Percentiles rank a stretch among this genome's conserved stretches.
phyloP scores from a whole-genome alignment of 345 rosid species.

The Clarkia xantiana region DNA sequence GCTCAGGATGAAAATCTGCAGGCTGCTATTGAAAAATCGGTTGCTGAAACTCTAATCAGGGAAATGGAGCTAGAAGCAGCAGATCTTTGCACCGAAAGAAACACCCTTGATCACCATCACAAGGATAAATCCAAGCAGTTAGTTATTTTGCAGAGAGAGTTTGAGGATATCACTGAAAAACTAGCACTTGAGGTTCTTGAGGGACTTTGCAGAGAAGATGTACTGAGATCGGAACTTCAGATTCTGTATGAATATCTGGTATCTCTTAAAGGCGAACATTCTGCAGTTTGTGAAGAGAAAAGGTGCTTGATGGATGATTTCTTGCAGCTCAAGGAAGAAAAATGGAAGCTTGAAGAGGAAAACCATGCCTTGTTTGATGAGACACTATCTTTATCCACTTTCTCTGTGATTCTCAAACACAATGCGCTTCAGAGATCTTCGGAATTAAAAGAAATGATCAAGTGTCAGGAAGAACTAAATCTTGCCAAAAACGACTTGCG shows the following conservation, averaged over 20 bases:
- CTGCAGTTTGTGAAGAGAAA: constrained; percentile 36
- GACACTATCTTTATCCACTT: constrained; percentile 37
- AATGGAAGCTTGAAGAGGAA: constrained; percentile 46
- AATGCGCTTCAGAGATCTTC: constrained; percentile 27
- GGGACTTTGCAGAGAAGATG: constrained; percentile 44
- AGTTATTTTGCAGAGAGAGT: constrained; percentile 26
- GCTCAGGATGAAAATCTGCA: constrained; percentile 45
- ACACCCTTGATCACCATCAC: constrained; percentile 29
- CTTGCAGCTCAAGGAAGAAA: constrained; percentile 32
- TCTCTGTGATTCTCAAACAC: constrained; percentile 39
- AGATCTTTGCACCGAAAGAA: constrained; percentile 34
- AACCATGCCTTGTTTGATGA: constrained; percentile 30
- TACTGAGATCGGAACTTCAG: constrained; percentile 36
- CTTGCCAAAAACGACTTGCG: constrained; percentile 36
- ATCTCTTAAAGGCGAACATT: constrained; percentile 39
- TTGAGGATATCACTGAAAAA: constrained; percentile 31
- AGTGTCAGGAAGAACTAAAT: constrained; percentile 26
- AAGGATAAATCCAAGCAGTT: constrained; percentile 32
- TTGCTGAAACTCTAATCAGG: constrained; percentile 46
- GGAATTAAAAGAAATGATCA: constrained; percentile 28
- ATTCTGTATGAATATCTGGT: constrained; percentile 29
- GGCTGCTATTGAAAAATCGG: constrained; percentile 36
- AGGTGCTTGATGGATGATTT: constrained; percentile 26
- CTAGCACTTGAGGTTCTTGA: constrained; percentile 34
- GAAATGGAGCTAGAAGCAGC: constrained; percentile 48